Evolutionary conservation across 257 asterid genomes (phyloP).

Genomic region (Fraxinus americana): DNA sequence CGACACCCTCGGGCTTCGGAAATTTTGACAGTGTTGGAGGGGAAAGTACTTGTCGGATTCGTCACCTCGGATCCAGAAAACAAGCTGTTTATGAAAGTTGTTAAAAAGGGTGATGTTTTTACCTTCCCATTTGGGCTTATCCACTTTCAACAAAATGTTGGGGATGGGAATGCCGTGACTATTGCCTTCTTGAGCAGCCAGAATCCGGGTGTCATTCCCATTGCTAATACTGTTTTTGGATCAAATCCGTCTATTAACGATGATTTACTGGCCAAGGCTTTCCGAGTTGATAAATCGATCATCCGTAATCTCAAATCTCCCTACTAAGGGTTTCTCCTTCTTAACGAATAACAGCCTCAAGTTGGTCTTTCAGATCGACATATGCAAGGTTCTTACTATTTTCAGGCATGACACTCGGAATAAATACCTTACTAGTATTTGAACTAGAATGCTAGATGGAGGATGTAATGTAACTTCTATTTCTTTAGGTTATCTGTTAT

Average conservation of each 20-base stretch:
- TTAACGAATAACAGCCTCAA: background rate
- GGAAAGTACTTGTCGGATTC: slow-evolving; percentile 44
- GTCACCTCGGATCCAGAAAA: slow-evolving; percentile 55
- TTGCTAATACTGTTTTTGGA: slow-evolving; percentile 48
- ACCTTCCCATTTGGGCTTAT: slow-evolving; percentile 49
- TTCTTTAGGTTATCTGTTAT: no score
- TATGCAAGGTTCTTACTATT: no score
- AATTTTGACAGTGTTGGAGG: slow-evolving; percentile 44
- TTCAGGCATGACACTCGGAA: no score
- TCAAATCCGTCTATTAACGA: slow-evolving; percentile 34
- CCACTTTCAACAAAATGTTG: slow-evolving; percentile 54
- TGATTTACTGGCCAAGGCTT: slow-evolving; percentile 40
- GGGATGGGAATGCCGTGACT: slow-evolving; percentile 37
- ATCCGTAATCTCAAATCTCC: slow-evolving; percentile 37
- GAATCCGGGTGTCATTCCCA: slow-evolving; percentile 44
- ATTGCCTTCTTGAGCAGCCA: slow-evolving; percentile 52
- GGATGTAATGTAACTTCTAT: no score
- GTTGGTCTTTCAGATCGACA: background rate
- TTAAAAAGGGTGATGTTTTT: slow-evolving; percentile 45
- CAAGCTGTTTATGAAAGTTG: slow-evolving; percentile 37
- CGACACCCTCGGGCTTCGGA: slow-evolving; percentile 55
- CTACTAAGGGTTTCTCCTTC: background rate
- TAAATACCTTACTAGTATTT: no score
- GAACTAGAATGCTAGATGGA: no score
- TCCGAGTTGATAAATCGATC: slow-evolving; percentile 29